Evolutionary conservation across 345 rosid species (phyloP), one percentile per base, ranked within the genome.

Genomic region (Psidium guajava): DNA sequence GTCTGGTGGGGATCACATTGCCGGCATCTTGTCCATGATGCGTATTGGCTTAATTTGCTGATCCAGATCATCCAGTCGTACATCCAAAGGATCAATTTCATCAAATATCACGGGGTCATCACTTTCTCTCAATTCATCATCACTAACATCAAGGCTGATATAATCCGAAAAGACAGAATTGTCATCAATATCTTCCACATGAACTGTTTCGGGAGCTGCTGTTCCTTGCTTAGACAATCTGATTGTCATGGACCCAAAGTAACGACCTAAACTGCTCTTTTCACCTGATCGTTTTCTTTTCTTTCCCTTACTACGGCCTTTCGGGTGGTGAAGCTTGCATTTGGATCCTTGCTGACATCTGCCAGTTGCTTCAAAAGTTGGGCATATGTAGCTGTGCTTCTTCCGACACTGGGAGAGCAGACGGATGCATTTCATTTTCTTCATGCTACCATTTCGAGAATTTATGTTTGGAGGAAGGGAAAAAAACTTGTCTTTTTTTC

Each of bases 251-350:
- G 91, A 87, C 40, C 84, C 84, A 88, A 96, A 96, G 88, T 96
- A 95, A 28, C 98, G 94, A 50, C 96, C 98, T 50, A 82, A 89
- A 61, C 87, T 92, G 84, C 88, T 93, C 85, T 90, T 89, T 54
- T 90, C 91, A 64, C 87, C 90, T 64, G 90, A 89, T 88, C 86
- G 89, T 91, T 92, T 94, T 82, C 91, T 89, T 90, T 94, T 95
- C 90, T 89, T 95, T 84, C 91, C 94, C 90, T 87, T 92, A 90
- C 86, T 88, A 83, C 87, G 91, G 24, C 85, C 89, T 89, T 93
- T 96, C 15, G 98, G 99, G 87, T 96, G 98, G 90, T 95, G 98
- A 86, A 95, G 98, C 91, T 93, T 95, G 95, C 99, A 95, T 87
- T 94, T 94, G 74, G 94, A 89, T 88, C 98, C 99, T 84, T 90